Base-by-base conservation (phyloP, 2,329 filamentous ascomycete species). In the Dichotomopilus funicola region DNA sequence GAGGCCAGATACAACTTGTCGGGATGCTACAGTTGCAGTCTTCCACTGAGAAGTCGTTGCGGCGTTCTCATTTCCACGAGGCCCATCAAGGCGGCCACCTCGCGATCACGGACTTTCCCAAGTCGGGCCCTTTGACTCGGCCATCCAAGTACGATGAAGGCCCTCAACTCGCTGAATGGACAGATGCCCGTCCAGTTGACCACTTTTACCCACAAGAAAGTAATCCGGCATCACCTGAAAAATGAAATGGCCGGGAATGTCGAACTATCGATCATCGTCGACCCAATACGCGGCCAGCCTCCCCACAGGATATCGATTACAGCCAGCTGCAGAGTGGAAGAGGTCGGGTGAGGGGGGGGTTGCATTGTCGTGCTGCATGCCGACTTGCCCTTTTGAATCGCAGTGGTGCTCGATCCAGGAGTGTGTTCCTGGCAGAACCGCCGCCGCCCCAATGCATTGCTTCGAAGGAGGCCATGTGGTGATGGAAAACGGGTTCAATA, bases 281-380 rank as follows among this genome's bases (percentile, higher is more conserved):
- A 51, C 56, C 59, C 38, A 55, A 55, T 55, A 41, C 40, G 56
- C 56, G 54, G 52, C 56, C 54, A 57, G 6, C 36, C 47, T 59
- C 54, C 48, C 52, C 50, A 51, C 59, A 42, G 45, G 51, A 35
- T 27, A 27, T 27, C 19, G 19, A 27, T 27, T 27, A 27, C 19
- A 27, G 19, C 10, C 43, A 42, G 51, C 13, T 47, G 46, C 53
- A 60, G 52, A n/a, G 43, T 58, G 53, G 56, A 56, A 48, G 35
- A 43, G 36, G 36, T 40, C 37, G 53, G 34, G 49, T 55, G 53
- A 43, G 37, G 27, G 37, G 37, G 56, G 44, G 54, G 49, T 49
- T 5, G 45, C 44, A 49, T 45, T 41, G 27, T 51, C 49, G 38
- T 58, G 53, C 49, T 53, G 56, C 53, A 58, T 33, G 50, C 47